Evolutionary conservation across 2,329 filamentous ascomycete genomes (phyloP).

Genomic region (Scedosporium boydii): DNA sequence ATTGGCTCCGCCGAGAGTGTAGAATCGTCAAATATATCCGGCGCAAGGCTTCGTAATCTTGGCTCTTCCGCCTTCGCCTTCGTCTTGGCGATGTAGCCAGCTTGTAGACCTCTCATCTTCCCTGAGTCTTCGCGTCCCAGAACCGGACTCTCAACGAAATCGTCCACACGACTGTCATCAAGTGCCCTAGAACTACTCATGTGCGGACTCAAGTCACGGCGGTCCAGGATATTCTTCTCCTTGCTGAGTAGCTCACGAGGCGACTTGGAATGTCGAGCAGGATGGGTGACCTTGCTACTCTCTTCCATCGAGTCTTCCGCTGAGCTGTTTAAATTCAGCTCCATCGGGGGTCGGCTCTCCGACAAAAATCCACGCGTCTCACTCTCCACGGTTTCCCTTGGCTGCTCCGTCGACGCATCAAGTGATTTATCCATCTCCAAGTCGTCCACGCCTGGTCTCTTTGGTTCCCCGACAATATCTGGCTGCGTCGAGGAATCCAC

Average conservation of each 20-base stretch:
- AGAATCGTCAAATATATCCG: background rate
- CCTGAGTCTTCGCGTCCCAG: constrained; percentile 19
- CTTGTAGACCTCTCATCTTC: background rate
- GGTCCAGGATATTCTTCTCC: background rate
- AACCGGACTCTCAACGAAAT: constrained; percentile 28
- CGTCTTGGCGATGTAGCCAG: background rate
- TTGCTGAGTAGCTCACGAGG: background rate
- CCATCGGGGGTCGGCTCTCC: too few relatives aligned
- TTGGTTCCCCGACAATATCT: too few relatives aligned
- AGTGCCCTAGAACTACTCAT: background rate
- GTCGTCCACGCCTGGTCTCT: too few relatives aligned
- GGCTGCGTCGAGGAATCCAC: too few relatives aligned
- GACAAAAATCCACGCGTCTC: too few relatives aligned
- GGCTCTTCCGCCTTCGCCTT: background rate
- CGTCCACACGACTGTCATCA: constrained; percentile 10
- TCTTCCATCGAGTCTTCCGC: too few relatives aligned
- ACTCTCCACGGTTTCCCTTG: too few relatives aligned
- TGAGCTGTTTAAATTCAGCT: too few relatives aligned
- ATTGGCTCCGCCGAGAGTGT: background rate
- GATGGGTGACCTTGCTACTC: too few relatives aligned
- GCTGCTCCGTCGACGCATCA: too few relatives aligned
- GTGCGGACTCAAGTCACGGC: background rate
- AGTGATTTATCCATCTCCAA: too few relatives aligned
- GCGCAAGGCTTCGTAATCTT: background rate
- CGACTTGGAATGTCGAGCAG: background rate